Base-by-base conservation (phyloP, 306 rosid genomes). In the Fragaria vesca region DNA sequence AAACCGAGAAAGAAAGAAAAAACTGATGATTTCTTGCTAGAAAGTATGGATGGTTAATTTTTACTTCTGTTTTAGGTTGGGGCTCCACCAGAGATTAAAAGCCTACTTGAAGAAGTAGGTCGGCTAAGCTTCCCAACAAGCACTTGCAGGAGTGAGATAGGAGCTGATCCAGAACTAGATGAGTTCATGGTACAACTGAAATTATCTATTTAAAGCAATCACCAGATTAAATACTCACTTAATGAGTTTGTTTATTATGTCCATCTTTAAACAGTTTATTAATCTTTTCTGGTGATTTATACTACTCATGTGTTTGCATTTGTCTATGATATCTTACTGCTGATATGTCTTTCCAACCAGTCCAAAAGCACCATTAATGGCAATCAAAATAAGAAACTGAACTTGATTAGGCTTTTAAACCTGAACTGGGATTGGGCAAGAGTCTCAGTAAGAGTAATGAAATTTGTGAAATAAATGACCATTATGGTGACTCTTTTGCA, bases 81-180 rank as follows among this genome's bases (percentile, higher is more conserved):
- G 80, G 98, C 94, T 69, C 93, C 97, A 3, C 83, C 90, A 18
- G 90, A 90, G 81, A 80, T 84, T 42, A 88, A 88, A 5, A 86
- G 82, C 18, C 78, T 89, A 21, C 88, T 94, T 16, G 94, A 89
- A 81, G 91, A 91, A 86, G 83, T 88, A 47, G 83, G 73, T 42
- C 82, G 85, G 15, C 88, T 84, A 72, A 87, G 34, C 66, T 81
- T 71, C 78, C 80, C 87, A 4, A 21, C 54, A 3, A 40, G 72
- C 21, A 28, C 84, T 69, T 51, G 88, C 78, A 75, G 83, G 75
- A 74, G 68, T 82, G 76, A 83, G 84, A 76, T 88, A 18, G 97
- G 92, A 83, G 91, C 90, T 74, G 96, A 94, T 89, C 96, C 98
- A n/a, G 90, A 90, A 51, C 94, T 94, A 17, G 97, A 94, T 58